These are phyloP conservation scores for Pichia pseudocactophila DNA, from an alignment of 805 yeast genomes.

Conservation along the genomic window DNA sequence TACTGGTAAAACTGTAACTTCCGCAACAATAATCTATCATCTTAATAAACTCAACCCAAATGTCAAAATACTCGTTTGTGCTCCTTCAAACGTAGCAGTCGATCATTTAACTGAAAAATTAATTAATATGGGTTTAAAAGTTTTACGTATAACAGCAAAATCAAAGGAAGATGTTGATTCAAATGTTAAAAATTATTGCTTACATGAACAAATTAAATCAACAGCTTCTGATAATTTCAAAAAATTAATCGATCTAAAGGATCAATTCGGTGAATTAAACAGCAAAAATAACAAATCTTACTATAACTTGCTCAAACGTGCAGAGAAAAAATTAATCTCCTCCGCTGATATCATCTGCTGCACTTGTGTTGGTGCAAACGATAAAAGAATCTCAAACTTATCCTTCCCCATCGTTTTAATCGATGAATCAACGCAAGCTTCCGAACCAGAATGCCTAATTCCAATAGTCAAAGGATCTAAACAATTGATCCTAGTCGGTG, in stretches of 20 bases:
- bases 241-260: conserved; percentile 48
- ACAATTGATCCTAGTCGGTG: conserved; percentile 84
- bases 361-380: conserved; percentile 92
- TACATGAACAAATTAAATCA: conserved; percentile 43
- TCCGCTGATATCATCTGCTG: conserved; percentile 75
- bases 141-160: conserved; percentile 68
- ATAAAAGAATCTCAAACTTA: conserved; percentile 44
- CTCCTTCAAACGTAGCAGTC: conserved; percentile 93
- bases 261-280: conserved; percentile 63
- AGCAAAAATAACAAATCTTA: conserved; percentile 41
- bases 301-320: conserved; percentile 31
- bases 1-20: conserved; percentile 91
- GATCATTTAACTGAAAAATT: conserved; percentile 80
- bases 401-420: conserved; percentile 72
- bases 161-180: conserved; percentile 75
- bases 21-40: conserved; percentile 81
- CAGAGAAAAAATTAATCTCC: conserved; percentile 43
- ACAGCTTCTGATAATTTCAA: conserved; percentile 48
- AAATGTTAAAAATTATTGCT: conserved; percentile 45
- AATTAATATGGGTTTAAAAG: conserved; percentile 60
- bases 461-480: conserved; percentile 86
- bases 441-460: conserved; percentile 85
- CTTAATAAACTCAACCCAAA: conserved; percentile 46
- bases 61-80: conserved; percentile 74
- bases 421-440: conserved; percentile 91